Conservation (phyloP, 2,329 filamentous ascomycete species). For the Pseudogymnoascus sp. region DNA sequence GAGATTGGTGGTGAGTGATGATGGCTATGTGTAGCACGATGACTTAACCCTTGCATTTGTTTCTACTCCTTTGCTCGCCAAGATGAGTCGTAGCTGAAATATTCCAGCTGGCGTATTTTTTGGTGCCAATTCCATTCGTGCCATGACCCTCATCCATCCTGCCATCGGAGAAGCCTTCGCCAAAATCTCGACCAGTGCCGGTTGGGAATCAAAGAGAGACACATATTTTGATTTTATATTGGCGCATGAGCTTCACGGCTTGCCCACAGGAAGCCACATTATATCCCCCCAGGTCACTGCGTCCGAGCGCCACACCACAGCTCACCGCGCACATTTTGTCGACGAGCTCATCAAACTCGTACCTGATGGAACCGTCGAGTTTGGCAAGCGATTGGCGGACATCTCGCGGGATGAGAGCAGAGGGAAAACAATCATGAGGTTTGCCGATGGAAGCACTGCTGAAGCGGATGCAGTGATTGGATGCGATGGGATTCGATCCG, state of each 20-base stretch:
- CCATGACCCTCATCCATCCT: constrained; percentile 19
- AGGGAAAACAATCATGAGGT: constrained; percentile 26
- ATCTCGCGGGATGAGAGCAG: constrained; percentile 19
- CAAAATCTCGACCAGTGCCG: constrained; percentile 16
- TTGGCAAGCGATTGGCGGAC: constrained; percentile 29
- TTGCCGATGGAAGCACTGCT: constrained; percentile 38
- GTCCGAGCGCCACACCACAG: constrained; percentile 1
- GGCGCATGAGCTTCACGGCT: constrained; percentile 6
- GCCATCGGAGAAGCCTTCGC: constrained; percentile 18
- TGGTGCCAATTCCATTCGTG: constrained; percentile 17
- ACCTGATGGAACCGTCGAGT: constrained; percentile 27
- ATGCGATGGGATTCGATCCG: constrained; percentile 57
- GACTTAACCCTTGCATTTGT: not conserved
- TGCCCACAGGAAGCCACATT: constrained; percentile 5
- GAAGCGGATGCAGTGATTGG: constrained; percentile 44
- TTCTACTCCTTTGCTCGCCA: not conserved
- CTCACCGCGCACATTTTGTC: constrained; percentile 35
- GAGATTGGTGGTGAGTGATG: constrained; percentile 21
- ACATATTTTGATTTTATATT: constrained; percentile 13
- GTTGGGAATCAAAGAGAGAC: constrained; percentile 10
- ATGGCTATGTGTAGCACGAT: no score
- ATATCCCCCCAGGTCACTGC: not conserved
- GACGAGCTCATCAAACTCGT: constrained; percentile 36
- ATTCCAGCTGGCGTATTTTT: constrained; percentile 20
- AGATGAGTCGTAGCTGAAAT: not conserved